Percentiles rank a stretch among this genome's conserved stretches.
phyloP scores from a whole-genome alignment of 2,329 filamentous ascomycete species.

The Pestalotiopsis fici region DNA sequence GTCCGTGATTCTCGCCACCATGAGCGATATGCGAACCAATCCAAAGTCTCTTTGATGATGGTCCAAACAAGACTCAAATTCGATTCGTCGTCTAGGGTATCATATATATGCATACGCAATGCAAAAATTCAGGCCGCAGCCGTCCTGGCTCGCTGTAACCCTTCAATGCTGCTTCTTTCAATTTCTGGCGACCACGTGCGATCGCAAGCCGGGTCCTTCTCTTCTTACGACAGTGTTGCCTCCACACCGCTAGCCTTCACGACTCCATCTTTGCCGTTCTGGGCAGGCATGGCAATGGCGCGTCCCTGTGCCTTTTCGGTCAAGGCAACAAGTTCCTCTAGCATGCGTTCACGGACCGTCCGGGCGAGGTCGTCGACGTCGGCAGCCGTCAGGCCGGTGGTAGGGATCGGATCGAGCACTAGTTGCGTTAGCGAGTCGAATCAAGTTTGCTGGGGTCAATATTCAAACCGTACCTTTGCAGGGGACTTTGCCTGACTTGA shows the following conservation, averaged over 20 bases:
- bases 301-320: slow-evolving; percentile 51
- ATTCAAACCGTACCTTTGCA: slow-evolving; percentile 62
- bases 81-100: slow-evolving; percentile 12
- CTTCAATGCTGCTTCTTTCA: neutral
- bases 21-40: neutral
- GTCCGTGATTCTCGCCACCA: neutral
- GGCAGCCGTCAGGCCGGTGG: slow-evolving; percentile 68
- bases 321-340: slow-evolving; percentile 61
- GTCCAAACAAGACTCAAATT: neutral
- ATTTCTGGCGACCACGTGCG: neutral
- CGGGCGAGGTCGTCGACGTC: slow-evolving; percentile 77
- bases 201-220: neutral
- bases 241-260: slow-evolving; percentile 32
- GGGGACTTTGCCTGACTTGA: slow-evolving; percentile 70
- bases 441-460: neutral
- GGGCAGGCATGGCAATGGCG: slow-evolving; percentile 27
- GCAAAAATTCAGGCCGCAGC: slow-evolving; percentile 1
- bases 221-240: slow-evolving; percentile 19
- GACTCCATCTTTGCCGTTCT: slow-evolving; percentile 26
- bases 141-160: neutral
- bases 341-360: slow-evolving; percentile 73
- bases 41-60: neutral
- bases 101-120: slow-evolving; percentile 14
- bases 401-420: slow-evolving; percentile 83
- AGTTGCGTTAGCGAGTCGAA: neutral